Percentiles rank a stretch among this genome's conserved stretches.
Evolutionary conservation across 2,329 filamentous ascomycete genomes (phyloP).

Genomic region (Chrysoporthe deuterocubensis): DNA sequence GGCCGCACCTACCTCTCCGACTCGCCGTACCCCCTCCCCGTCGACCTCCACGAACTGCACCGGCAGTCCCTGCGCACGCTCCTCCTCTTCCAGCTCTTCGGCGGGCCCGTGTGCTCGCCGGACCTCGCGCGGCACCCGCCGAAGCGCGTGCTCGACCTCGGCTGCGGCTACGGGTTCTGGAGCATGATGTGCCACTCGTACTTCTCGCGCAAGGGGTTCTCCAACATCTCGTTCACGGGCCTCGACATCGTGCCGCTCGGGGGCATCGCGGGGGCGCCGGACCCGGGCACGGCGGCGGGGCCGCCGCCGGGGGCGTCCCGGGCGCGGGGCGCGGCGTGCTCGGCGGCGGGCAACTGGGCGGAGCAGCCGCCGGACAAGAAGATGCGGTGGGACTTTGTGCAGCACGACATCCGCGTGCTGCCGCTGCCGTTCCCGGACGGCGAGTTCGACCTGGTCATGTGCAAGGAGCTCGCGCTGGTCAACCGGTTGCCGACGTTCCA

Average conservation of each 20-base stretch:
- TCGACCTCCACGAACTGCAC: constrained; percentile 85
- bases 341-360: constrained; percentile 23
- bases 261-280: constrained; percentile 27
- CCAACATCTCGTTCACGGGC: constrained; percentile 77
- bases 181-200: constrained; percentile 85
- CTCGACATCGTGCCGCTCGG: constrained; percentile 74
- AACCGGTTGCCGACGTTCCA: constrained; percentile 64
- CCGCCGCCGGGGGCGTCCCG: neutral
- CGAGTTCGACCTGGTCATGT: constrained; percentile 86
- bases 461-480: constrained; percentile 78
- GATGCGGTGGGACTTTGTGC: constrained; percentile 86
- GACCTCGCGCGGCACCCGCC: constrained; percentile 70
- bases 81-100: constrained; percentile 79
- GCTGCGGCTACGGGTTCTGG: constrained; percentile 89
- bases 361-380: constrained; percentile 58
- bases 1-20: constrained; percentile 85
- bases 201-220: constrained; percentile 70
- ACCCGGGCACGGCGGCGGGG: constrained; percentile 7
- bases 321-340: constrained; percentile 17
- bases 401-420: constrained; percentile 77
- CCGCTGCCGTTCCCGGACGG: constrained; percentile 79
- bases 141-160: constrained; percentile 79
- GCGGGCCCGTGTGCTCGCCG: constrained; percentile 76
- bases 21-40: constrained; percentile 80
- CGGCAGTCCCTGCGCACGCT: constrained; percentile 84